Percentiles rank a stretch among this genome's conserved stretches.
Conservation (phyloP, 78 protist species). For the Dictyostelium citrinum region DNA sequence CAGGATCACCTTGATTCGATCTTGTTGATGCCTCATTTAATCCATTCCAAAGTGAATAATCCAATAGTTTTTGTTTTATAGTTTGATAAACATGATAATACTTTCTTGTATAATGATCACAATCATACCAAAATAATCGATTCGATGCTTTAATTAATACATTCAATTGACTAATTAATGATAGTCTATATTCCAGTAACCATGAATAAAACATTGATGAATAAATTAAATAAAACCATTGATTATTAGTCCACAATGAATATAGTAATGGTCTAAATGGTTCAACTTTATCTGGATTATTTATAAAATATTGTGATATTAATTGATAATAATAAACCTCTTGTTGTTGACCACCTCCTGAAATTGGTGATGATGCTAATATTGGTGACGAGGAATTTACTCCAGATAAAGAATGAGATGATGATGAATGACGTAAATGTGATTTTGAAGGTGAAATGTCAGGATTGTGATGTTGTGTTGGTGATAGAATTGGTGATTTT, state of each 20-base stretch:
- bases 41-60: constrained; percentile 45
- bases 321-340: constrained; percentile 59
- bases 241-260: constrained; percentile 54
- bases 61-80: constrained; percentile 23
- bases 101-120: constrained; percentile 11
- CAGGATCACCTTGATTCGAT: not conserved
- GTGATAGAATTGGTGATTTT: not conserved
- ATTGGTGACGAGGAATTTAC: not conserved
- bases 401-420: not conserved
- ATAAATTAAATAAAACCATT: constrained; percentile 56
- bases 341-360: not conserved
- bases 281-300: constrained; percentile 59
- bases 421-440: not conserved
- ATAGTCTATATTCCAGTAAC: constrained; percentile 58
- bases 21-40: not conserved
- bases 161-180: constrained; percentile 66
- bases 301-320: constrained; percentile 30
- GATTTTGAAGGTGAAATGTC: not conserved
- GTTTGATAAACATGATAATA: constrained; percentile 20
- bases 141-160: constrained; percentile 58
- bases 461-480: not conserved
- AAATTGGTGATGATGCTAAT: not conserved
- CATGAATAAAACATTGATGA: constrained; percentile 40
- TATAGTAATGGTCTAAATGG: constrained; percentile 36
- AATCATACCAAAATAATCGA: constrained; percentile 68